Evolutionary conservation across 2,329 filamentous ascomycete genomes (phyloP).

Genomic region (Diatrype stigma): DNA sequence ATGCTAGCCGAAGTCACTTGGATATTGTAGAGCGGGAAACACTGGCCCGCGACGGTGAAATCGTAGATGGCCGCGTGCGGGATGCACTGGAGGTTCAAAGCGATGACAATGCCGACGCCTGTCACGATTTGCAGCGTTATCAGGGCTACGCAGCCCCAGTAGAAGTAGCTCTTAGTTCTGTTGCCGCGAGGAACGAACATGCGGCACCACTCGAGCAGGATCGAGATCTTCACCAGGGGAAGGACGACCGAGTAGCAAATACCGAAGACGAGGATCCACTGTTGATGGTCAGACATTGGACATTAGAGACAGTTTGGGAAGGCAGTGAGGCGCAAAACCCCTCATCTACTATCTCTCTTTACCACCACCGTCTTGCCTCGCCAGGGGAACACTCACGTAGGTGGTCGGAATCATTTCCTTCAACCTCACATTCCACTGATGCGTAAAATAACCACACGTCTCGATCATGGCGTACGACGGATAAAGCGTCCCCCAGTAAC

Average conservation of each 20-base stretch:
- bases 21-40: conserved; percentile 14
- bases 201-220: conserved; percentile 40
- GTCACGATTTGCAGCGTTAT: conserved; percentile 16
- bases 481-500: neutral
- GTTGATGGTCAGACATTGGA: neutral
- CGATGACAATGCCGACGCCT: conserved; percentile 14
- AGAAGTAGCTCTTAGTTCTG: conserved; percentile 17
- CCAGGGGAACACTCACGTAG: conserved; percentile 19
- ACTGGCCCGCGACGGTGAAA: conserved; percentile 16
- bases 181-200: conserved; percentile 22
- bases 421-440: conserved; percentile 29
- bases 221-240: conserved; percentile 35
- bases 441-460: conserved; percentile 32
- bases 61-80: conserved; percentile 26
- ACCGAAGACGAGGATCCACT: conserved; percentile 27
- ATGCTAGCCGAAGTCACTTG: conserved; percentile 16
- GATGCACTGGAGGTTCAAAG: conserved; percentile 19
- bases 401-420: conserved; percentile 22
- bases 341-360: too few species aligned
- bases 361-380: too few species aligned
- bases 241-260: conserved; percentile 33
- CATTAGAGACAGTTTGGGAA: neutral
- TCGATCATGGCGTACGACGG: conserved; percentile 18
- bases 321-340: too few species aligned
- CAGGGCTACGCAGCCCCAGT: conserved; percentile 16